These are phyloP conservation scores for Stagonosporopsis vannaccii DNA, from an alignment of 2,329 filamentous ascomycete species.

Conservation along the genomic window DNA sequence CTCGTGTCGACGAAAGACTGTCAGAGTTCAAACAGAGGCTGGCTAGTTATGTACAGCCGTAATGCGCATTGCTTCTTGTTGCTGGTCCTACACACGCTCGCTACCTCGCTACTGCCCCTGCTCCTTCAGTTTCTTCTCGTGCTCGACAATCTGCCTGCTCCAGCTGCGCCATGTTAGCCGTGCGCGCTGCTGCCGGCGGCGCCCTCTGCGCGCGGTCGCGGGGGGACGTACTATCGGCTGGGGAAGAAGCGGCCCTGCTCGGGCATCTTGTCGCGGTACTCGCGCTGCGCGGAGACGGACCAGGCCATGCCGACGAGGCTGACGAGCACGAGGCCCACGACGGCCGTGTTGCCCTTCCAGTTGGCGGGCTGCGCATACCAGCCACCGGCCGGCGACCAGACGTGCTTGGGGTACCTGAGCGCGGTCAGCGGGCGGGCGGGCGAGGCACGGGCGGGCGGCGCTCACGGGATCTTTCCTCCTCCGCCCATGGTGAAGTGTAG, in stretches of 20 bases:
- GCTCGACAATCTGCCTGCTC: conserved; percentile 75
- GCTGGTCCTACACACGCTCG: conserved; percentile 1
- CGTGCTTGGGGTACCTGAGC: conserved; percentile 93
- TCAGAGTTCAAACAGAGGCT: conserved; percentile 51
- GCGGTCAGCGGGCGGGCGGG: conserved; percentile 23
- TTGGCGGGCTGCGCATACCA: conserved; percentile 96
- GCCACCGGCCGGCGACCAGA: conserved; percentile 98
- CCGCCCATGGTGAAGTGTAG: conserved; percentile 67
- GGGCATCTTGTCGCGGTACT: conserved; percentile 77
- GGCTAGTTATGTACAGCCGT: conserved; percentile 50
- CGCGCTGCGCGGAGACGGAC: conserved; percentile 76
- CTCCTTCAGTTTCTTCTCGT: conserved; percentile 63
- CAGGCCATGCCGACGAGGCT: conserved; percentile 73
- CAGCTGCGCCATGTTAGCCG: conserved; percentile 60
- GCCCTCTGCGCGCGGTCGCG: background rate
- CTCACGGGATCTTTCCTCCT: conserved; percentile 77
- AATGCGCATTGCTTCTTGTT: conserved; percentile 21
- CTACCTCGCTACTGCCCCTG: conserved; percentile 30
- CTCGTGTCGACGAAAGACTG: conserved; percentile 52
- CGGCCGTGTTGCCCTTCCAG: conserved; percentile 90
- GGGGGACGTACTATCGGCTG: conserved; percentile 75
- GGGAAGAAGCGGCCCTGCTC: conserved; percentile 80
- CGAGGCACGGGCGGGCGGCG: conserved; percentile 20
- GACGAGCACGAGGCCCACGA: conserved; percentile 72
- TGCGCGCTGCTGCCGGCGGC: background rate